Conservation (phyloP, 345 rosid species). For the Capsella bursapastoris region DNA sequence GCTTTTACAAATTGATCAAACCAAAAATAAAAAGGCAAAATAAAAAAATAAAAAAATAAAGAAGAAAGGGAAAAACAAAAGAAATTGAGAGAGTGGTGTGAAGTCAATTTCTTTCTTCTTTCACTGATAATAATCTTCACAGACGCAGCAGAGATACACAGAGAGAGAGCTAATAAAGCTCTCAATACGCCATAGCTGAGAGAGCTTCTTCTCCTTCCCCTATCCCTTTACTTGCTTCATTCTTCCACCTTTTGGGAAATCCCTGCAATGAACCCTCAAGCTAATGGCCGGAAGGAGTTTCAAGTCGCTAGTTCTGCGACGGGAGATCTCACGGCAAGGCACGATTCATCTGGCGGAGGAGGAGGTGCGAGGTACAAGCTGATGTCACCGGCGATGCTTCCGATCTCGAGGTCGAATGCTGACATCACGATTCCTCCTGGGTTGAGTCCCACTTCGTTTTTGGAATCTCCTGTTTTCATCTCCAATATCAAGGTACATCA, state of each 20-base stretch:
- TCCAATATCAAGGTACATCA: constrained; percentile 78
- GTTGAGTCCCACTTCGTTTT: constrained; percentile 86
- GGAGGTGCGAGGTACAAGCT: constrained; percentile 89
- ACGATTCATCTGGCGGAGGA: constrained; percentile 26
- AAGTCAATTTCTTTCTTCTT: constrained; percentile 47
- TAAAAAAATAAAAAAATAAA: background rate
- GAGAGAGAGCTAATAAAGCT: background rate
- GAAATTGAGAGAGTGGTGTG: constrained; percentile 1
- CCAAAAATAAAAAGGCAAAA: background rate
- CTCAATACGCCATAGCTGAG: constrained; percentile 21
- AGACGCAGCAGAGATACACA: constrained; percentile 12
- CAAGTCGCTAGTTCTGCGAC: constrained; percentile 37
- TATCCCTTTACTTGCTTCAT: background rate
- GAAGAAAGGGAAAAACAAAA: background rate
- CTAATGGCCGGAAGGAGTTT: constrained; percentile 32
- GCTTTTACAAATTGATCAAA: constrained; percentile 15
- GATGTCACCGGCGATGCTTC: constrained; percentile 97
- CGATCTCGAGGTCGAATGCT: constrained; percentile 81
- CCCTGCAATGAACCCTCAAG: constrained; percentile 46
- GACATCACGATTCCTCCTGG: constrained; percentile 85
- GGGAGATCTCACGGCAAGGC: constrained; percentile 43
- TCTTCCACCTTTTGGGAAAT: background rate
- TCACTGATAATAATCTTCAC: constrained; percentile 39
- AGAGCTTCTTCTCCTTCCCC: constrained; percentile 4
- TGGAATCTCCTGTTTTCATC: constrained; percentile 95